Conservation (phyloP, 495 filamentous ascomycete species). For the Penicillium diatomitis region DNA sequence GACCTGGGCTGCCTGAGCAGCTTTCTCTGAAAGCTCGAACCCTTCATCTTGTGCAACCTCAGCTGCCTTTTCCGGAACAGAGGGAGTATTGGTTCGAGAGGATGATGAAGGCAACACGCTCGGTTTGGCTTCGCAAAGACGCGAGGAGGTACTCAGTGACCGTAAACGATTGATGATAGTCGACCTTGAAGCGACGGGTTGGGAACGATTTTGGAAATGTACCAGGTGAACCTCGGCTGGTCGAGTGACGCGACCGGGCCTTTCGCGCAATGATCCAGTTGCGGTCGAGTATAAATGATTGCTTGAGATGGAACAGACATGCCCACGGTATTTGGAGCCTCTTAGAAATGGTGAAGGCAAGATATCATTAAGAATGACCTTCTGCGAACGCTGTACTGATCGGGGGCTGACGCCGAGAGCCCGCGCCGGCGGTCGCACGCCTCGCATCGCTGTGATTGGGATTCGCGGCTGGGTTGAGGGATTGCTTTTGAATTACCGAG, state of each 20-base stretch:
- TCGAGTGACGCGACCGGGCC: conserved; percentile 4
- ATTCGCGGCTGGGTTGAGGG: conserved; percentile 13
- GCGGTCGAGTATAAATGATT: conserved; percentile 18
- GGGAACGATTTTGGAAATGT: conserved; percentile 8
- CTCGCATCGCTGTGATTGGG: conserved; percentile 31
- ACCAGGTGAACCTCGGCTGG: conserved; percentile 9
- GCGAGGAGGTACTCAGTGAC: conserved; percentile 20
- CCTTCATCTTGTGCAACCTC: conserved; percentile 44
- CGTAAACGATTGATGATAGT: conserved; percentile 18
- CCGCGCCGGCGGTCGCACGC: conserved; percentile 31
- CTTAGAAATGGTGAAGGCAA: conserved; percentile 1
- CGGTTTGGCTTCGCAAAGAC: conserved; percentile 20
- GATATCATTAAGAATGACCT: conserved; percentile 11
- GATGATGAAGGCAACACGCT: conserved; percentile 6
- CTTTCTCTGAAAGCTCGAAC: conserved; percentile 66
- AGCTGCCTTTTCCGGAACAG: conserved; percentile 14
- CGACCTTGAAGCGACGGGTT: conserved; percentile 8
- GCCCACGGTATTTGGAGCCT: background rate
- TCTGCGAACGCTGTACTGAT: conserved; percentile 13
- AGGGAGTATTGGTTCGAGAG: conserved; percentile 6
- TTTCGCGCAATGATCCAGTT: conserved; percentile 15
- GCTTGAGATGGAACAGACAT: conserved; percentile 3
- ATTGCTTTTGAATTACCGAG: conserved; percentile 17
- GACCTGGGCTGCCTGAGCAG: conserved; percentile 76
- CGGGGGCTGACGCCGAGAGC: conserved; percentile 22